Base-by-base conservation (phyloP, 169 alveolate genomes). In the Eimeria zaria region DNA sequence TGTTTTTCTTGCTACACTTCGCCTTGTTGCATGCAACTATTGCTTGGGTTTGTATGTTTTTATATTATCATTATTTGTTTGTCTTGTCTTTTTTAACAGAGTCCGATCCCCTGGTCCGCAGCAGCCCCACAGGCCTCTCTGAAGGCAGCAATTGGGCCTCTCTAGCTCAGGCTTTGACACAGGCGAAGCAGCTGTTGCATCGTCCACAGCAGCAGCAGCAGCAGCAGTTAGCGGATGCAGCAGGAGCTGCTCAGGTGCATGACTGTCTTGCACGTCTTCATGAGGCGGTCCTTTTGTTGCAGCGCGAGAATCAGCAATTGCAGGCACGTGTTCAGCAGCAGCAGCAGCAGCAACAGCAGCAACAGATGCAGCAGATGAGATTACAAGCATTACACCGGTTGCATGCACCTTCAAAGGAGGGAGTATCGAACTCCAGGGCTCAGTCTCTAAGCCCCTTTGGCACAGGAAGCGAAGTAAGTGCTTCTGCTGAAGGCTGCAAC, bases 161-260 rank as follows among this genome's bases (percentile, higher is more conserved):
- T 27, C 27, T 81, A 20, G 73, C 55, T 4, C 78, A 58, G 78
- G 91, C 78, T 14, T 46, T 84, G 76, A 22, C 62, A n/a, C 91
- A 84, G 91, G 91, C 91, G 53, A 55, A 84, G 78, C 76, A 84
- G 76, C 91, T 84, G 91, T 60, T 84, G 91, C 91, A 84, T 39
- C 76, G 30, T 41, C 91, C 76, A 55, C 91, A 51, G 91, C 91
- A 83, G 91, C 78, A 33, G 69, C 89, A 44, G 36, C 67, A 46
- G 89, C 89, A 80, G 44, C 91, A 84, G 78, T 41, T 55, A 14
- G 60, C 64, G 36, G 91, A 55, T 36, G 91, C 73, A 33, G 91
- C 91, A 27, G 91, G 91, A 22, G 30, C 53, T n/a, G 91, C 78
- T 51, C 91, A 84, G 91, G 36, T 84, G 73, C 91, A 84, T 30